phyloP scores from a whole-genome alignment of 1,284 basidiomycete genomes.

The Caloboletus inedulis region DNA sequence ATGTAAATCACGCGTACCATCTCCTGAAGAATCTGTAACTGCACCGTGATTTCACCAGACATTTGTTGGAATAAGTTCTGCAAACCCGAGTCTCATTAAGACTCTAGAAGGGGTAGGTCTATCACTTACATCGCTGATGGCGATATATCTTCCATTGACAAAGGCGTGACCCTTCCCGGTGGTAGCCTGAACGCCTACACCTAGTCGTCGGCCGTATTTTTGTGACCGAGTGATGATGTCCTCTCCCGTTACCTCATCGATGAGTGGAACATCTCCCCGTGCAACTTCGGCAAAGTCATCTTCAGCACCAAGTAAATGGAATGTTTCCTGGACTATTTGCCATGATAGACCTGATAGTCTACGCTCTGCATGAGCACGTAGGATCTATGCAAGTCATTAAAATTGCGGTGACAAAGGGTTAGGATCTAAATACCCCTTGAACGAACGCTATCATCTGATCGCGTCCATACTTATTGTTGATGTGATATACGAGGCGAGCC shows the following conservation, averaged over 20 bases:
- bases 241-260: constrained; percentile 20
- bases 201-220: constrained; percentile 54
- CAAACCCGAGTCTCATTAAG: constrained; percentile 1
- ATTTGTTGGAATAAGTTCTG: constrained; percentile 67
- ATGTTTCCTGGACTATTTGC: constrained; percentile 42
- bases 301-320: constrained; percentile 36
- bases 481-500: constrained; percentile 70
- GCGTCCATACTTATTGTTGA: constrained; percentile 62
- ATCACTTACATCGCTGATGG: constrained; percentile 64
- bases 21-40: constrained; percentile 71
- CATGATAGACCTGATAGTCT: constrained; percentile 43
- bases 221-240: constrained; percentile 42
- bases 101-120: neutral
- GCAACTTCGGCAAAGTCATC: constrained; percentile 43
- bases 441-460: constrained; percentile 62
- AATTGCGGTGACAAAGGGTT: neutral
- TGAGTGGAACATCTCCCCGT: constrained; percentile 29
- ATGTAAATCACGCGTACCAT: constrained; percentile 43
- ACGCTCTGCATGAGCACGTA: constrained; percentile 35
- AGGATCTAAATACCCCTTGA: constrained; percentile 42
- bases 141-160: constrained; percentile 83
- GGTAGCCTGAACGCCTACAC: constrained; percentile 26
- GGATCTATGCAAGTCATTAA: constrained; percentile 29
- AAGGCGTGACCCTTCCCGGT: constrained; percentile 62
- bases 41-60: constrained; percentile 58